Percentiles rank a stretch among this genome's conserved stretches.
Evolutionary conservation across 2,329 filamentous ascomycete genomes (phyloP).

Genomic region (Arachnopeziza araneosa): DNA sequence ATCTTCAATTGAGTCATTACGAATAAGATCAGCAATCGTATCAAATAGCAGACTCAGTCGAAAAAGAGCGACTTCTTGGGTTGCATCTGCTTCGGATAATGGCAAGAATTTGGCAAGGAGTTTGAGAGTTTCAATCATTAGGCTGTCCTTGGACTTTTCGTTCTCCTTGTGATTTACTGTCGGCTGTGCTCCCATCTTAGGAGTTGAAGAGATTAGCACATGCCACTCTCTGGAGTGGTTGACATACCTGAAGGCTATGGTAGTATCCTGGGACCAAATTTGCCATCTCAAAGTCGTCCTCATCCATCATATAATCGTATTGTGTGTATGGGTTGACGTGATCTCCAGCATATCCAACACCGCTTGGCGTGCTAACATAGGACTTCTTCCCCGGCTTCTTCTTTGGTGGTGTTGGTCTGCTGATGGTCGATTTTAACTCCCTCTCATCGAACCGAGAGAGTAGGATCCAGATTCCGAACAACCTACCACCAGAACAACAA

Average conservation of each 20-base stretch:
- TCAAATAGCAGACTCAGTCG: constrained; percentile 16
- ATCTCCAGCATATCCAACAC: constrained; percentile 13
- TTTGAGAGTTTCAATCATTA: constrained; percentile 14
- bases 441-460: constrained; percentile 15
- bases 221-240: background rate
- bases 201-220: background rate
- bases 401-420: background rate
- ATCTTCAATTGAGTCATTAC: constrained; percentile 20
- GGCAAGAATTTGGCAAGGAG: constrained; percentile 12
- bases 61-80: constrained; percentile 8
- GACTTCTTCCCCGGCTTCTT: background rate
- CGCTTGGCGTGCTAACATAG: background rate
- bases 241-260: background rate
- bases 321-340: background rate
- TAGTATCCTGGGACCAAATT: background rate
- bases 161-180: constrained; percentile 1
- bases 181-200: background rate
- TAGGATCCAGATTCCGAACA: constrained; percentile 17
- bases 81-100: background rate
- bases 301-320: background rate
- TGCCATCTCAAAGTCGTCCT: background rate
- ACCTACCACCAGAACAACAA: constrained; percentile 13
- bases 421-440: background rate
- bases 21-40: constrained; percentile 12
- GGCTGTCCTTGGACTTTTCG: constrained; percentile 6